These are phyloP conservation scores for Debaryomyces maramus DNA, from an alignment of 805 yeast species.

Conservation along the genomic window DNA sequence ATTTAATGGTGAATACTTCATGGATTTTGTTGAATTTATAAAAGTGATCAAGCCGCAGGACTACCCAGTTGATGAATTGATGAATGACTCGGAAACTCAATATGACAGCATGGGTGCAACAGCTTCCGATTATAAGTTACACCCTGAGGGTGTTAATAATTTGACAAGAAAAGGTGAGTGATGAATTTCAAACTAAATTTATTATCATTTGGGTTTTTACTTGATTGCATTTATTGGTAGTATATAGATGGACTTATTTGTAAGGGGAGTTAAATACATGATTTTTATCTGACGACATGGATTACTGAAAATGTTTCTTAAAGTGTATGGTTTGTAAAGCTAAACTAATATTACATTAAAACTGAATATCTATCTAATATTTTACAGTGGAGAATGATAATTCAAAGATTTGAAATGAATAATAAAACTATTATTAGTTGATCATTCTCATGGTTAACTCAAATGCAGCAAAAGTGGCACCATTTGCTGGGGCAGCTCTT, in stretches of 20 bases:
- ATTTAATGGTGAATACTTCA: slow-evolving; percentile 39
- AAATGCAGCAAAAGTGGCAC: slow-evolving; percentile 92
- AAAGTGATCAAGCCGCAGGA: slow-evolving; percentile 37
- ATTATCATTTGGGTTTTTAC: no score
- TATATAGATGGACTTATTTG: no score
- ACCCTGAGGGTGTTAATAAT: slow-evolving; percentile 7
- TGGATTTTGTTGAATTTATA: slow-evolving; percentile 44
- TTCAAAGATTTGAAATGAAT: no score
- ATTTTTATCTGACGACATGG: no score
- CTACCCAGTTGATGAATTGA: slow-evolving; percentile 19
- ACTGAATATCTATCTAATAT: background rate
- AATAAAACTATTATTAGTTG: no score
- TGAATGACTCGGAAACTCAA: background rate
- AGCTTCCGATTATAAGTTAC: slow-evolving; percentile 9
- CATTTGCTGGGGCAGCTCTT: slow-evolving; percentile 98
- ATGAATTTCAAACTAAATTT: no score
- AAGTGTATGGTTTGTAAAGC: no score
- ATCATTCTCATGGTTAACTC: slow-evolving; percentile 80
- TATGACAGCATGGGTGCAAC: background rate
- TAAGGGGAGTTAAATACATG: no score
- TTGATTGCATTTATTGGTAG: no score
- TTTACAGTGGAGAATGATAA: no score
- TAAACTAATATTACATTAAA: no score
- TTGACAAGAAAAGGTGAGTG: slow-evolving; percentile 8
- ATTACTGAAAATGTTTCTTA: no score